phyloP scores from a whole-genome alignment of 768 basidiomycete species.

The Termitomyces sp. region DNA sequence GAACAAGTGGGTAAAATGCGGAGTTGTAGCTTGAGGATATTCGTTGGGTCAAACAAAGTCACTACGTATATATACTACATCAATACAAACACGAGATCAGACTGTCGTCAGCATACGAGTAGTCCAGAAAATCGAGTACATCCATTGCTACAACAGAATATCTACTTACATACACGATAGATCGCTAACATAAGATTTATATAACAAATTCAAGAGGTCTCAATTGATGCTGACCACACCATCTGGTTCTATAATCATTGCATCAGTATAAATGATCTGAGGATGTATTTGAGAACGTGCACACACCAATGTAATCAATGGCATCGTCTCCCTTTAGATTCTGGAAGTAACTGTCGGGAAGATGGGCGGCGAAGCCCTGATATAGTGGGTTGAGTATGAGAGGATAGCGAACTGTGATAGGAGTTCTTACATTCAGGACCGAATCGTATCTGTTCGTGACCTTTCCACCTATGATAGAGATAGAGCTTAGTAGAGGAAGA shows the following conservation, averaged over 20 bases:
- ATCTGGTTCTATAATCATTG: slow-evolving; percentile 34
- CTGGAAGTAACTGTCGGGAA: slow-evolving; percentile 25
- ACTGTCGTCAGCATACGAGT: neutral
- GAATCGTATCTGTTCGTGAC: slow-evolving; percentile 33
- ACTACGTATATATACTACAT: neutral
- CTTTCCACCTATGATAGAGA: slow-evolving; percentile 30
- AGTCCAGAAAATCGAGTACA: neutral
- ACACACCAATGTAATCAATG: slow-evolving; percentile 44
- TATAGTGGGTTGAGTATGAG: neutral
- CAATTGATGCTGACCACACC: slow-evolving; percentile 22
- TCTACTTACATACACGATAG: neutral
- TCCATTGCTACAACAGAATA: neutral
- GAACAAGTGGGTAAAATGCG: too few relatives aligned
- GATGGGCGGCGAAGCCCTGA: slow-evolving; percentile 24
- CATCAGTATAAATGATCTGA: neutral
- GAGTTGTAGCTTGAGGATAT: too few relatives aligned
- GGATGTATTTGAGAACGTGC: neutral
- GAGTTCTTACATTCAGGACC: slow-evolving; percentile 29
- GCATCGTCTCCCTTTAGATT: slow-evolving; percentile 20
- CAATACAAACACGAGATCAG: neutral
- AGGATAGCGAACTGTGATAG: neutral
- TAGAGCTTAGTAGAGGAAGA: neutral
- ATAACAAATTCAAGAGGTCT: neutral
- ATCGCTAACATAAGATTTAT: neutral
- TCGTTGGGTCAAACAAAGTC: neutral